Conservation (phyloP, 768 basidiomycete species). For the Tylopilus sp. region DNA sequence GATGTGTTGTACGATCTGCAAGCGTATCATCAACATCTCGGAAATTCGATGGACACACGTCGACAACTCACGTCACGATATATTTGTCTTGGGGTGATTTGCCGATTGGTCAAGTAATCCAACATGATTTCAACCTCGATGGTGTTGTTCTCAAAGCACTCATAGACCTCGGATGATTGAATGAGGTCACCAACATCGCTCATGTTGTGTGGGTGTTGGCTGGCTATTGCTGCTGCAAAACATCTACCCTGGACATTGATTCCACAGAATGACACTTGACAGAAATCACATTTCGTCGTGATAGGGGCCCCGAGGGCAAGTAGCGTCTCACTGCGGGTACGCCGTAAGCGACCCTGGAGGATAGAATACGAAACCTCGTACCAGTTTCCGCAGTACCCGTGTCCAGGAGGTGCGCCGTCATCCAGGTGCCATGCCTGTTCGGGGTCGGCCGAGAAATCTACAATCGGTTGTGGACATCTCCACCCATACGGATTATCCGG, state of each 20-base stretch:
- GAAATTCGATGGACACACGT: background rate
- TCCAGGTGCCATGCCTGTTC: slow-evolving; percentile 77
- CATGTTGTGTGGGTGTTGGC: slow-evolving; percentile 69
- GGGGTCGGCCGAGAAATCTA: slow-evolving; percentile 64
- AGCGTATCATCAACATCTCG: slow-evolving; percentile 5
- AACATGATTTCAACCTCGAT: slow-evolving; percentile 83
- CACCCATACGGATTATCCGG: slow-evolving; percentile 72
- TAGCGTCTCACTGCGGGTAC: slow-evolving; percentile 57
- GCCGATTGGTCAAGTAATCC: slow-evolving; percentile 66
- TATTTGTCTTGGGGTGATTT: slow-evolving; percentile 64
- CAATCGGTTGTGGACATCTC: slow-evolving; percentile 77
- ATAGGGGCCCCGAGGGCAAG: slow-evolving; percentile 69
- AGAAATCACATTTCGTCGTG: slow-evolving; percentile 83
- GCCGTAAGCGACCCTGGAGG: background rate
- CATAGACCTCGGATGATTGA: slow-evolving; percentile 71
- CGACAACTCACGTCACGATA: slow-evolving; percentile 63
- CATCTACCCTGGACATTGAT: slow-evolving; percentile 76
- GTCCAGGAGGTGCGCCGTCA: slow-evolving; percentile 75
- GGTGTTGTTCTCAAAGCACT: slow-evolving; percentile 72
- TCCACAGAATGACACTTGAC: slow-evolving; percentile 80
- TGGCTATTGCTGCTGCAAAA: slow-evolving; percentile 49
- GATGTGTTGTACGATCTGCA: slow-evolving; percentile 60
- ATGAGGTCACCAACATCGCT: slow-evolving; percentile 71
- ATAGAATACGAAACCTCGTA: slow-evolving; percentile 30
- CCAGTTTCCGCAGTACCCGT: slow-evolving; percentile 82